Percentiles rank a stretch among this genome's conserved stretches.
Evolutionary conservation across 345 rosid genomes (phyloP).

Genomic region (Dipteronia dyeriana): DNA sequence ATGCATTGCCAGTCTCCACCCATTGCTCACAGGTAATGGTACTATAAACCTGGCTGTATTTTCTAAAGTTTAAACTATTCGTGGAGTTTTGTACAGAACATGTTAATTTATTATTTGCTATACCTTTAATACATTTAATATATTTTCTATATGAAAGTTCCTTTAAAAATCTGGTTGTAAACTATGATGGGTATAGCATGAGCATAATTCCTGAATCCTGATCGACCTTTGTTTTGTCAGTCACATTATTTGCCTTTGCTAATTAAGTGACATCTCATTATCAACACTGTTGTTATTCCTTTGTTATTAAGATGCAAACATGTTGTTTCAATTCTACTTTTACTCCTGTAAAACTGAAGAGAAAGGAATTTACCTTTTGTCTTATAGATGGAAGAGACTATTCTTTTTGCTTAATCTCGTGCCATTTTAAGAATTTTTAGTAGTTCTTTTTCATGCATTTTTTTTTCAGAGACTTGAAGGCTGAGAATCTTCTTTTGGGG

Average conservation of each 20-base stretch:
- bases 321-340: neutral
- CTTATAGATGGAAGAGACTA: neutral
- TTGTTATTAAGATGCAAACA: neutral
- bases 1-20: constrained; percentile 94
- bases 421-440: neutral
- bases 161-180: neutral
- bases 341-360: neutral
- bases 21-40: constrained; percentile 80
- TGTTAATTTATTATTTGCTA: neutral
- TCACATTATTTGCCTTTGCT: neutral
- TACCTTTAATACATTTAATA: neutral
- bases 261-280: neutral
- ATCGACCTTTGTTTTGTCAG: neutral
- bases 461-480: constrained; percentile 85
- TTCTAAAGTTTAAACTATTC: neutral
- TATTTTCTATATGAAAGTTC: neutral
- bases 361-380: neutral
- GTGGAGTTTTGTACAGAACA: neutral
- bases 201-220: neutral
- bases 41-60: neutral
- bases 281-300: neutral
- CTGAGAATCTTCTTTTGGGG: constrained; percentile 84
- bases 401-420: neutral
- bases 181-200: neutral
- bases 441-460: constrained; percentile 13